Base-by-base conservation (phyloP, 2,329 filamentous ascomycete species). In the Pseudonectria buxi region DNA sequence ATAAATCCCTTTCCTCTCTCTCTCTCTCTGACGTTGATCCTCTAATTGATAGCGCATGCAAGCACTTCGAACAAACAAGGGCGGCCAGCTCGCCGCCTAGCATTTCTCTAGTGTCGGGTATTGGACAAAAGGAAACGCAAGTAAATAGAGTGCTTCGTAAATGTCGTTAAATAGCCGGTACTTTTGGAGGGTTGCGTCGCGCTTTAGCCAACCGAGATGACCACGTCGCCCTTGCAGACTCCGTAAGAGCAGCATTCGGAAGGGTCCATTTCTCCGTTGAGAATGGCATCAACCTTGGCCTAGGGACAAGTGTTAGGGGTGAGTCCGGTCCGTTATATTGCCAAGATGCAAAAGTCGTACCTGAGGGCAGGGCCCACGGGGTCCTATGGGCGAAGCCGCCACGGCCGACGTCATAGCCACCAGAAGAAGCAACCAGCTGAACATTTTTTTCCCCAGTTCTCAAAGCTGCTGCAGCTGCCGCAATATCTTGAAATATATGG, bases 161-260 rank as follows among this genome's bases (percentile, higher is more conserved):
- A 22, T 22, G 18, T 22, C 18, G 18, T 22, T 22, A 22, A 9
- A 22, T 22, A 9, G 9, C 9, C 9, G 18, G 5, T 22, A 9
- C 9, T 22, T 22, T 5, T 22, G 18, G 18, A 9, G 18, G 18
- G 18, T 9, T 22, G 18, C 18, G 5, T 22, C 9, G 5, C 9
- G 18, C 9, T 22, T 9, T 22, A 22, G 35, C 58, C 61, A 52
- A 71, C 68, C 9, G 62, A 61, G 33, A 71, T 49, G 28, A 74
- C 66, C 31, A 73, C 66, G 39, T 71, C 64, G 35, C 64, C 64
- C 36, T 68, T 67, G 55, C 71, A 75, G 24, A 57, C 57, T 32
- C 72, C 71, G 42, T 74, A 73, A n/a, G 67, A 68, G 52, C 72
- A 76, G 53, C 72, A 75, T 10, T 57, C 65, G 18, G 71, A 65